These are phyloP conservation scores for Hypericum androsaemum DNA, from an alignment of 345 rosid species.

Conservation along the genomic window DNA sequence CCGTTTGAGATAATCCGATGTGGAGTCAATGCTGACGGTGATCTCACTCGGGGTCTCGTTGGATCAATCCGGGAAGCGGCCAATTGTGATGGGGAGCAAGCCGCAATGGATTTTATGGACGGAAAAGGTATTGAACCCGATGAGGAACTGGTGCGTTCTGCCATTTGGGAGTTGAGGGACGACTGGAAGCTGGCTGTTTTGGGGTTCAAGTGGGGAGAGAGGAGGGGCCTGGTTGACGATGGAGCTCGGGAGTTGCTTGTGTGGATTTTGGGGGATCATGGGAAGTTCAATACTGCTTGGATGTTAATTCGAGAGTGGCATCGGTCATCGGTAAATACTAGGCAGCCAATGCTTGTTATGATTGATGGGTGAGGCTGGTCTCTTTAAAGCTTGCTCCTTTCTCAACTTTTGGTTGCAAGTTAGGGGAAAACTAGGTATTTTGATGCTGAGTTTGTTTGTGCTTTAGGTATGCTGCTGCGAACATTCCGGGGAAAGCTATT, in stretches of 20 bases:
- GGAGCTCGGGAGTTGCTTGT: conserved; percentile 44
- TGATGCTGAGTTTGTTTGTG: not conserved
- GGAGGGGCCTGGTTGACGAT: conserved; percentile 37
- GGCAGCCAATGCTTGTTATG: conserved; percentile 67
- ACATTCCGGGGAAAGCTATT: conserved; percentile 65
- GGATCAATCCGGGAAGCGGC: conserved; percentile 39
- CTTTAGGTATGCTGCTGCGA: conserved; percentile 68
- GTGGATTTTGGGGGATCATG: conserved; percentile 59
- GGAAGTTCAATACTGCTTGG: conserved; percentile 74
- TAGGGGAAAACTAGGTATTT: no score
- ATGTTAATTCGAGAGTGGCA: conserved; percentile 62
- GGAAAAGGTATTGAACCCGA: conserved; percentile 34
- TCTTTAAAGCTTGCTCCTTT: not conserved
- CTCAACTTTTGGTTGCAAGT: not conserved
- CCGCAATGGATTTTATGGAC: conserved; percentile 43
- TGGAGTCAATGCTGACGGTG: conserved; percentile 7
- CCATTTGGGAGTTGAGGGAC: conserved; percentile 50
- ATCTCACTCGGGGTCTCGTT: conserved; percentile 19
- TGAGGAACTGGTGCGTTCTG: conserved; percentile 34
- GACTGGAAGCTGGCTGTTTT: conserved; percentile 67
- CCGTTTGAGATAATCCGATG: conserved; percentile 17
- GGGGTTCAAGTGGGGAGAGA: conserved; percentile 73
- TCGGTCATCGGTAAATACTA: conserved; percentile 34
- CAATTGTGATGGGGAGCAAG: conserved; percentile 34
- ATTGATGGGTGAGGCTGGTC: conserved; percentile 53